Base-by-base conservation (phyloP, 75 land plant species). In the Selaginella tamariscina region DNA sequence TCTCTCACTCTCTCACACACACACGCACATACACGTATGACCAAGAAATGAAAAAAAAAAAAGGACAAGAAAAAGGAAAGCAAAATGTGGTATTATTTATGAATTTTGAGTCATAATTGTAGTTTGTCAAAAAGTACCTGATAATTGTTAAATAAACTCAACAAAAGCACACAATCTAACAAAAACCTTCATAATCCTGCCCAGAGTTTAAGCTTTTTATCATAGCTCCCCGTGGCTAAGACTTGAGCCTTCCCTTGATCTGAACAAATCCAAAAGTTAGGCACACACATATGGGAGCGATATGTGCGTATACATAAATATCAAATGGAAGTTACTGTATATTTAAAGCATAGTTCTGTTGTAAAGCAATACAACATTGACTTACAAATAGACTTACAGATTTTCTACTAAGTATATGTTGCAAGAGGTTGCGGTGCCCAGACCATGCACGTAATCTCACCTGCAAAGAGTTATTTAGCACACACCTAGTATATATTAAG, bases 131-230 rank as follows among this genome's bases (percentile, higher is more conserved):
- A n/a, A n/a, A n/a, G n/a, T n/a, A n/a, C n/a, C n/a, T n/a, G n/a
- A n/a, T n/a, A n/a, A n/a, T n/a, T n/a, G n/a, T n/a, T n/a, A n/a
- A n/a, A n/a, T n/a, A n/a, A n/a, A n/a, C n/a, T n/a, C n/a, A n/a
- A n/a, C n/a, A n/a, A n/a, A n/a, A n/a, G n/a, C n/a, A n/a, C n/a
- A n/a, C n/a, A n/a, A n/a, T n/a, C n/a, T n/a, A n/a, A n/a, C n/a
- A n/a, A n/a, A n/a, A n/a, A n/a, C n/a, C n/a, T n/a, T n/a, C n/a
- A n/a, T n/a, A n/a, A n/a, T n/a, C n/a, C n/a, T n/a, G n/a, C n/a
- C 95, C 95, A 89, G 27, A 93, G 65, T 72, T 89, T 93, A 27
- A 93, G 87, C 75, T 85, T 89, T 74, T 86, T 93, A 74, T 89
- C 95, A 22, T 62, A 33, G 65, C 90, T 72, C 5, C 81, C 74